Evolutionary conservation across 2,329 filamentous ascomycete genomes (phyloP).

Genomic region (Fusarium chuoi): DNA sequence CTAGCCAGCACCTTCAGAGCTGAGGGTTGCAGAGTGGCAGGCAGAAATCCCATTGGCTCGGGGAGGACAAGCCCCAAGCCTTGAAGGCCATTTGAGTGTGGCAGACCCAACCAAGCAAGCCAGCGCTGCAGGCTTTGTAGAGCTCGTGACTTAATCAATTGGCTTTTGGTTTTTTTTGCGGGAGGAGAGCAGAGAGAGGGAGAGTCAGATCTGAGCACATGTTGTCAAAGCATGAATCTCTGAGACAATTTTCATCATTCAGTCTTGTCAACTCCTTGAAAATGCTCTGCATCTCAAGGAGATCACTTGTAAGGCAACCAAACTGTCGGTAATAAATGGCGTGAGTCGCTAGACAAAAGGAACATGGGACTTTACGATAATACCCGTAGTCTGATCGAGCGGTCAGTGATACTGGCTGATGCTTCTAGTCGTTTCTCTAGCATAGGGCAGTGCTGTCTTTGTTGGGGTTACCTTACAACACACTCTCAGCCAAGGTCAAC

Average conservation of each 20-base stretch:
- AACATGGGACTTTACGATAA: constrained; percentile 18
- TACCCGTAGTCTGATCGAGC: constrained; percentile 19
- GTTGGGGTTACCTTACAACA: constrained; percentile 1
- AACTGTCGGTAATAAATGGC: background rate
- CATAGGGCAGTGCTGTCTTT: constrained; percentile 11
- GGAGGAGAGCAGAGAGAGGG: background rate
- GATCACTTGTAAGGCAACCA: background rate
- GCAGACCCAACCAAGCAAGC: constrained; percentile 16
- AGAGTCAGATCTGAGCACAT: constrained; percentile 9
- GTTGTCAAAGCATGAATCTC: constrained; percentile 12
- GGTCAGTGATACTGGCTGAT: constrained; percentile 8
- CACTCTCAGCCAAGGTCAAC: background rate
- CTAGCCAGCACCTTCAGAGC: constrained; percentile 1
- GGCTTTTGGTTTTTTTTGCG: constrained; percentile 2
- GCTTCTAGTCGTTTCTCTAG: constrained; percentile 5
- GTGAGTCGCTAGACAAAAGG: constrained; percentile 9
- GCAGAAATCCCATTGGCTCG: constrained; percentile 18
- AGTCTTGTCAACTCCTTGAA: background rate
- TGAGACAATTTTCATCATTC: constrained; percentile 5
- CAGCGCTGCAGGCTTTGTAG: constrained; percentile 23
- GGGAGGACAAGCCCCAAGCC: constrained; percentile 13
- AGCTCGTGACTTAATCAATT: constrained; percentile 32
- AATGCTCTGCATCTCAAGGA: background rate
- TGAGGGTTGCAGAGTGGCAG: constrained; percentile 21
- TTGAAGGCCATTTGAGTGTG: constrained; percentile 10